Base-by-base conservation (phyloP, 805 yeast genomes). In the Cyberlindnera mississippiensis region DNA sequence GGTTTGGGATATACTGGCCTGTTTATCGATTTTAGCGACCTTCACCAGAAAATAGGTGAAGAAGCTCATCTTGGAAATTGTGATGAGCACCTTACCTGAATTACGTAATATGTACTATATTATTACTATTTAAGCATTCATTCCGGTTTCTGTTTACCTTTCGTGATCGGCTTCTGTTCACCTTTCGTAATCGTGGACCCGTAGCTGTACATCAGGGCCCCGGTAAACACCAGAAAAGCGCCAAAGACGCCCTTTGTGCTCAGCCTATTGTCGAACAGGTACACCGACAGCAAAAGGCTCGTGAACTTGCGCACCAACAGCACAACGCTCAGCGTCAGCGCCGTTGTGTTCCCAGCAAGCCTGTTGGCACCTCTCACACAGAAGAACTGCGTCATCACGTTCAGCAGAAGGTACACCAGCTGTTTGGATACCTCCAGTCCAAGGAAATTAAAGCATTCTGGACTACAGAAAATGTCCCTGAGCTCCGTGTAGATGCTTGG, bases 321-420 rank as follows among this genome's bases (percentile, higher is more conserved):
- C 1, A 80, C 74, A 11, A 85, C 74, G 0, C 80, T 72, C 2
- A 84, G 74, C 0, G 86, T 79, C 33, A 85, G 57, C 0, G 90
- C 82, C n/a, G 75, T 67, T 1, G 81, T 70, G 7, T 58, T 58
- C 15, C 82, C 76, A 0, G 81, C 78, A 18, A 85, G 62, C 52
- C 67, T 67, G 53, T 80, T 82, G 11, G 84, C 91, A 4, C 91
- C 89, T 11, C 75, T 62, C 2, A 81, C 76, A 55, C 95, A 85
- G 4, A 78, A 38, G 49, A 73, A 68, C 58, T 81, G 87, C 0
- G 85, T 76, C 1, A 68, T 13, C 14, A 70, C 69, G 52, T 80
- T 81, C 12, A 67, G 48, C 3, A 61, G 11, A 15, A 78, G 51
- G 49, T 62, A 60, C 7, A 56, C 40, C 14, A 55, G 38, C 33